Conservation (phyloP, 345 rosid species). For the Heritiera littoralis region DNA sequence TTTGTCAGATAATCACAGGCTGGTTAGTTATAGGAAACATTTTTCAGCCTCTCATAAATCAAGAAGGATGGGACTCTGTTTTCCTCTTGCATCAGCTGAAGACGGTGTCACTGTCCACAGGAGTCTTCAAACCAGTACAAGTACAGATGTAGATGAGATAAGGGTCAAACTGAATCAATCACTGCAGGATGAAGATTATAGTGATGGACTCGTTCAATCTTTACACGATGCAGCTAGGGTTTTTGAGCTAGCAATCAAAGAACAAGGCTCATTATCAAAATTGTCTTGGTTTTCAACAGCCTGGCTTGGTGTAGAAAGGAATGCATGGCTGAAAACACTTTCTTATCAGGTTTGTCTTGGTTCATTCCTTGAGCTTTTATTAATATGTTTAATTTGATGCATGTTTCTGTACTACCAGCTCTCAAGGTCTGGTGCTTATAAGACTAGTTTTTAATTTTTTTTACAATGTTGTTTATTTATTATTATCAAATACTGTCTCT, state of each 20-base stretch:
- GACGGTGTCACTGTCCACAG: slow-evolving; percentile 81
- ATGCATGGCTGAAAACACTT: slow-evolving; percentile 82
- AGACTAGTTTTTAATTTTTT: neutral
- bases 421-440: neutral
- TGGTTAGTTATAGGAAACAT: slow-evolving; percentile 36
- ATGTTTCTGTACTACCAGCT: neutral
- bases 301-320: slow-evolving; percentile 85
- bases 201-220: slow-evolving; percentile 78
- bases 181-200: slow-evolving; percentile 62
- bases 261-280: slow-evolving; percentile 51
- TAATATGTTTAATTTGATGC: neutral
- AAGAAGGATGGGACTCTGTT: slow-evolving; percentile 37
- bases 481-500: neutral
- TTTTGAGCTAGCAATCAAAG: slow-evolving; percentile 75
- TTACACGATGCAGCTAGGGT: slow-evolving; percentile 85
- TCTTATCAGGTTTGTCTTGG: slow-evolving; percentile 77
- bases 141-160: slow-evolving; percentile 65
- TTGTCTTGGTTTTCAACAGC: slow-evolving; percentile 83
- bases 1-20: slow-evolving; percentile 30
- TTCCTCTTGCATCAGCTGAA: slow-evolving; percentile 63
- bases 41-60: slow-evolving; percentile 29
- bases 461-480: neutral
- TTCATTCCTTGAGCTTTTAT: neutral
- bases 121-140: slow-evolving; percentile 45
- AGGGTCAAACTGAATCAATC: slow-evolving; percentile 67